A percentile compares a stretch with the other conserved stretches of the same genome.
phyloP scores from a whole-genome alignment of 2,329 filamentous ascomycete genomes.

The Domatiomyces catenatus region DNA sequence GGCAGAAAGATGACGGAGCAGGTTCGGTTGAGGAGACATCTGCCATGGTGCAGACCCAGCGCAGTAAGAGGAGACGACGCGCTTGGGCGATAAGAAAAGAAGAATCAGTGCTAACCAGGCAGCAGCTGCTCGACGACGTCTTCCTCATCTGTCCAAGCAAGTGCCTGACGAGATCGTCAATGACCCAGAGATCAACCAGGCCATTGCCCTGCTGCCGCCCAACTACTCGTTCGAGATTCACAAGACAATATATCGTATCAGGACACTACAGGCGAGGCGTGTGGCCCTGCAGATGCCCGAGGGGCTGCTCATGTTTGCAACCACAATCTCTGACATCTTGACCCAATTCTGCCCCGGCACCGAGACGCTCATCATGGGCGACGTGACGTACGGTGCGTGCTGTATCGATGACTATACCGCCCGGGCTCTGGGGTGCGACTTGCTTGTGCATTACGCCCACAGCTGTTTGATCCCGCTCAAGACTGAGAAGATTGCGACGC shows the following conservation, averaged over 20 bases:
- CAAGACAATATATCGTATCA: conserved; percentile 92
- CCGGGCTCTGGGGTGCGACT: conserved; percentile 77
- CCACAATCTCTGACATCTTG: conserved; percentile 92
- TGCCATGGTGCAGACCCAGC: conserved; percentile 25
- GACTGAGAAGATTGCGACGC: conserved; percentile 87
- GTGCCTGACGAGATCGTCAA: conserved; percentile 77
- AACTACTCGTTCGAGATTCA: conserved; percentile 99
- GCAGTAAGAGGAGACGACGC: conserved; percentile 20
- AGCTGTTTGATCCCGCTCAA: conserved; percentile 92
- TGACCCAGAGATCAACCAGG: conserved; percentile 70
- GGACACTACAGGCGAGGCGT: conserved; percentile 59
- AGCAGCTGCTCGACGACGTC: conserved; percentile 50
- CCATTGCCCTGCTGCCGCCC: conserved; percentile 70
- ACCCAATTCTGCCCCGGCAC: conserved; percentile 83
- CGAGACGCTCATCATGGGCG: conserved; percentile 95
- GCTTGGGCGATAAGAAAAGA: background rate
- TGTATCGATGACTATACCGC: conserved; percentile 98
- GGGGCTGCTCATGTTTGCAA: conserved; percentile 85
- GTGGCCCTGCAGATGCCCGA: conserved; percentile 97
- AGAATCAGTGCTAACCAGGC: conserved; percentile 1
- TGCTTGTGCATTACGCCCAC: conserved; percentile 93
- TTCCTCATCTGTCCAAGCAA: conserved; percentile 73
- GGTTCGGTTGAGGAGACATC: conserved; percentile 53
- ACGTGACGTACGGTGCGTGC: conserved; percentile 96
- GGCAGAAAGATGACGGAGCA: conserved; percentile 46